These are phyloP conservation scores for Talaromyces stipitatus DNA, from an alignment of 495 filamentous ascomycete species.

Conservation along the genomic window DNA sequence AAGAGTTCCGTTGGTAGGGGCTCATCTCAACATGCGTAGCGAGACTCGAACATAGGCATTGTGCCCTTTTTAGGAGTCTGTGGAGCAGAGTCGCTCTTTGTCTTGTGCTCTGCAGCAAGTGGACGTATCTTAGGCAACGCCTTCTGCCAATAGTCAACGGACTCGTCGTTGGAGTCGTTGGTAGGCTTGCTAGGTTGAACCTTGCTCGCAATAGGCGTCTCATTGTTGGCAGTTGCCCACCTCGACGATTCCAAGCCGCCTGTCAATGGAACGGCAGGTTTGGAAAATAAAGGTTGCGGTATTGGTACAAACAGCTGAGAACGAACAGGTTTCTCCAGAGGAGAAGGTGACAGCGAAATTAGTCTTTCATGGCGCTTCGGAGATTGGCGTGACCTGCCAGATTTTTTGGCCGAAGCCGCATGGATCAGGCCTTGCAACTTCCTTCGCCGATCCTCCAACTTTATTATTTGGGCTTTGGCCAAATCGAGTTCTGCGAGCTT, in stretches of 20 bases:
- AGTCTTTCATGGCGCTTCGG: background rate
- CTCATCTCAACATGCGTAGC: background rate
- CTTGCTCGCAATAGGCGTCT: background rate
- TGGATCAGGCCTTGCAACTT: background rate
- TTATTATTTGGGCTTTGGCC: background rate
- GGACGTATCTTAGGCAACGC: background rate
- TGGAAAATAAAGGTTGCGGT: background rate
- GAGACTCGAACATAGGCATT: background rate
- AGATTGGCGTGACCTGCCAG: too few species aligned
- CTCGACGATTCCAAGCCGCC: background rate
- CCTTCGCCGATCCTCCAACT: background rate
- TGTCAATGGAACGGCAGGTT: background rate
- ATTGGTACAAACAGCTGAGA: background rate
- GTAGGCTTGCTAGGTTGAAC: background rate
- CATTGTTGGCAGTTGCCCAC: background rate
- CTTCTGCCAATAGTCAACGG: constrained; percentile 1
- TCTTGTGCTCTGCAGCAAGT: background rate
- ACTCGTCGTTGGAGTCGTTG: background rate
- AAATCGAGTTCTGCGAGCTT: background rate
- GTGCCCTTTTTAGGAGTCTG: background rate
- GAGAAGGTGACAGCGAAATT: background rate
- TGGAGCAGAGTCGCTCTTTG: background rate
- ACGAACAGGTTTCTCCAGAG: background rate
- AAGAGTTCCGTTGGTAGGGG: background rate
- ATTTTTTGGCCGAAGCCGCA: background rate